Evolutionary conservation across 495 filamentous ascomycete genomes (phyloP).

Genomic region (Hypoxylon subgilvum): DNA sequence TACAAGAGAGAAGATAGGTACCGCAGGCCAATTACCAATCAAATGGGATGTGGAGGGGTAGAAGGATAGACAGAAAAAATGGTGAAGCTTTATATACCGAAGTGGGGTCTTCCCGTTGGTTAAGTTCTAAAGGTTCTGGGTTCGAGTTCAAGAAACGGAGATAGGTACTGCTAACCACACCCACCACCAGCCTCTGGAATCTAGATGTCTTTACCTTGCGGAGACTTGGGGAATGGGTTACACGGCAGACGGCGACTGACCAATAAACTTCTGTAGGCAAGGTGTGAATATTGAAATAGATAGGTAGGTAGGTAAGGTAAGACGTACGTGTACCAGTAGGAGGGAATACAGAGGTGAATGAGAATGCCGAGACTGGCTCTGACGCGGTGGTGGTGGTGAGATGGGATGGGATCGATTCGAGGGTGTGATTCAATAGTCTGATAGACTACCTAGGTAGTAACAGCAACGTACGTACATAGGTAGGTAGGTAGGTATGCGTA

Average conservation of each 20-base stretch:
- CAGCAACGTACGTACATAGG: background rate
- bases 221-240: too few species aligned
- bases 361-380: slow-evolving; percentile 4
- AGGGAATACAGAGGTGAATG: background rate
- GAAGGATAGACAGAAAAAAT: slow-evolving; percentile 21
- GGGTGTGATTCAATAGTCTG: background rate
- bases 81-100: slow-evolving; percentile 32
- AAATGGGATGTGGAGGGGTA: slow-evolving; percentile 3
- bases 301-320: background rate
- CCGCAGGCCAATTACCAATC: slow-evolving; percentile 33
- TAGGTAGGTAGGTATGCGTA: background rate
- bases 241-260: slow-evolving; percentile 14
- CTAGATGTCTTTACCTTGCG: too few species aligned
- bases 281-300: background rate
- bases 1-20: background rate
- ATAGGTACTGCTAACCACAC: too few species aligned
- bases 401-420: too few species aligned
- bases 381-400: slow-evolving; percentile 9
- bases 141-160: slow-evolving; percentile 7
- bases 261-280: slow-evolving; percentile 6
- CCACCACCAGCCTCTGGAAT: too few species aligned
- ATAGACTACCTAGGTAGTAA: background rate
- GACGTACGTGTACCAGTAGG: slow-evolving; percentile 3
- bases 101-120: slow-evolving; percentile 19
- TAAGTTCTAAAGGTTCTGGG: too few species aligned